Conservation (phyloP, 208 protist genomes). For the Wallacemonas collosoma region DNA sequence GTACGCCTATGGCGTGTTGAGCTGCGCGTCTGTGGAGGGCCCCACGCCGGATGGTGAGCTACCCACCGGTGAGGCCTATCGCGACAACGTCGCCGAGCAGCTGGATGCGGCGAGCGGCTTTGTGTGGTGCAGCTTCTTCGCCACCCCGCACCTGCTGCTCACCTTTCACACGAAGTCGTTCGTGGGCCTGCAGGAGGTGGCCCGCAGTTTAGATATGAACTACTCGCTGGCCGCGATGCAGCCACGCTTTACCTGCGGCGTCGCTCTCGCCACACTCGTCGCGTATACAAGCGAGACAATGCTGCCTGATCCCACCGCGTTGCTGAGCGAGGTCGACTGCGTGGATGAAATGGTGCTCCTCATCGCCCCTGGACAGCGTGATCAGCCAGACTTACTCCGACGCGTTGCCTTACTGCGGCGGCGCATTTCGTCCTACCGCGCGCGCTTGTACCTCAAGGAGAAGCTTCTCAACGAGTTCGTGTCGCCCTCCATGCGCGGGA, state of each 20-base stretch:
- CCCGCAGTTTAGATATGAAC: slow-evolving; percentile 42
- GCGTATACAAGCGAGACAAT: slow-evolving; percentile 68
- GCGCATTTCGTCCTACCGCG: slow-evolving; percentile 63
- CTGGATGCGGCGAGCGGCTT: slow-evolving; percentile 36
- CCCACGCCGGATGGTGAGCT: slow-evolving; percentile 21
- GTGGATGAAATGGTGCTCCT: slow-evolving; percentile 90
- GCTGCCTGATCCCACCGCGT: slow-evolving; percentile 66
- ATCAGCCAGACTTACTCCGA: slow-evolving; percentile 85
- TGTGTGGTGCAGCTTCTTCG: slow-evolving; percentile 64
- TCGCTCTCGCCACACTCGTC: slow-evolving; percentile 52
- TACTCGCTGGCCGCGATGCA: slow-evolving; percentile 14
- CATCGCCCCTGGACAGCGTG: slow-evolving; percentile 72
- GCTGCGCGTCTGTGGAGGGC: slow-evolving; percentile 43
- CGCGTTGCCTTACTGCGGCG: slow-evolving; percentile 78
- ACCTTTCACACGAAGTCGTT: slow-evolving; percentile 69
- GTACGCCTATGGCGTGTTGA: slow-evolving; percentile 59
- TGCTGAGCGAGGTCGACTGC: slow-evolving; percentile 81
- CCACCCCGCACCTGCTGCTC: slow-evolving; percentile 49
- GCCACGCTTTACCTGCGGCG: slow-evolving; percentile 15
- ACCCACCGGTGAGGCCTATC: slow-evolving; percentile 29
- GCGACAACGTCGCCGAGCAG: slow-evolving; percentile 7
- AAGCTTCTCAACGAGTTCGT: slow-evolving; percentile 72
- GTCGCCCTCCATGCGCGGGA: slow-evolving; percentile 68
- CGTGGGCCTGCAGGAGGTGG: slow-evolving; percentile 51
- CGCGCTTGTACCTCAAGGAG: slow-evolving; percentile 74